These are phyloP conservation scores for Chenopodium quinoa DNA, from an alignment of 148 eudicot genomes.

Conservation along the genomic window DNA sequence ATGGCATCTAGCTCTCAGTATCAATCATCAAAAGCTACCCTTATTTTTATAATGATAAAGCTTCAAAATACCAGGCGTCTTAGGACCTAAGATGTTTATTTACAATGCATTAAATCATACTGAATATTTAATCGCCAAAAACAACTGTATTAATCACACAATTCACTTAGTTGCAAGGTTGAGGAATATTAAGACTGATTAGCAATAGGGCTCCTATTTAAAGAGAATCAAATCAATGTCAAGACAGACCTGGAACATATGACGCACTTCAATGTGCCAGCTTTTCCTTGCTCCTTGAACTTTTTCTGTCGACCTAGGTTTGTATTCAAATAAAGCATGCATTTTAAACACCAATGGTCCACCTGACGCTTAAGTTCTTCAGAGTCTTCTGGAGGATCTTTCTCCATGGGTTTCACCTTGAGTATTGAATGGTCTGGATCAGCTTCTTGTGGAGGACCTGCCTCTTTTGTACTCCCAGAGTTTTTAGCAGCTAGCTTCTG, in stretches of 20 bases:
- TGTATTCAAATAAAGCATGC: slow-evolving; percentile 42
- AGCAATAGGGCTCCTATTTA: neutral
- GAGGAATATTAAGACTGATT: too few relatives aligned
- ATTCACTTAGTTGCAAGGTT: too few relatives aligned
- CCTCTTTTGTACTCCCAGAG: slow-evolving; percentile 26
- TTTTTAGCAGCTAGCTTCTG: slow-evolving; percentile 15
- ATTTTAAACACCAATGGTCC: slow-evolving; percentile 42
- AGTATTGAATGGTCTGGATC: slow-evolving; percentile 24
- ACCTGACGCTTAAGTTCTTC: slow-evolving; percentile 50
- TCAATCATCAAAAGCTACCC: neutral
- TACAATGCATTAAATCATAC: neutral
- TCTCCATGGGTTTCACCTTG: slow-evolving; percentile 28
- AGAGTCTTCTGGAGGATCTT: slow-evolving; percentile 53
- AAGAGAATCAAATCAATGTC: neutral
- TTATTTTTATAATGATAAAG: neutral
- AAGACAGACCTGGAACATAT: slow-evolving; percentile 68
- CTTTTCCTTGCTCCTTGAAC: slow-evolving; percentile 45
- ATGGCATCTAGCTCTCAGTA: neutral
- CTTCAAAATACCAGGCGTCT: neutral
- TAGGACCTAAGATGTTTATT: neutral
- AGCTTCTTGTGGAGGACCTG: slow-evolving; percentile 26
- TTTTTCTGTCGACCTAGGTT: slow-evolving; percentile 37
- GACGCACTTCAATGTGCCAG: slow-evolving; percentile 55
- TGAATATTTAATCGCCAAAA: neutral
- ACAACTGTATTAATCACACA: neutral